These are phyloP conservation scores for Leccinum pseudoinsigne DNA, from an alignment of 1,284 basidiomycete genomes.

Conservation along the genomic window DNA sequence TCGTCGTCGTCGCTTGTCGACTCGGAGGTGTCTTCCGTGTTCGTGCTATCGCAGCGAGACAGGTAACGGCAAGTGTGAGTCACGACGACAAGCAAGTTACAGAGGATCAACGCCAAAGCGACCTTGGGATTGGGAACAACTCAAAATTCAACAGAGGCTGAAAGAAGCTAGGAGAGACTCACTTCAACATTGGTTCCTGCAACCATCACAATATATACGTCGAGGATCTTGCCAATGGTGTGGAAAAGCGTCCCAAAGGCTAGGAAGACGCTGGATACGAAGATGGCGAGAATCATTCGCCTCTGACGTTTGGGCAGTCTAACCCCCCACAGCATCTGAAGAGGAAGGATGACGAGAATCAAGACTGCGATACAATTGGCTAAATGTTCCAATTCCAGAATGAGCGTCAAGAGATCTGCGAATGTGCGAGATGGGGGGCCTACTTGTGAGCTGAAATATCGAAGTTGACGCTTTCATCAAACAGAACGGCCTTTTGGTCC, in stretches of 20 bases:
- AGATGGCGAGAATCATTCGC: constrained; percentile 16
- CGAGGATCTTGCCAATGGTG: constrained; percentile 6
- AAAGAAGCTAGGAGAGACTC: background rate
- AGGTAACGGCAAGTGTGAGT: constrained; percentile 14
- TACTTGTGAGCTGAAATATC: constrained; percentile 6
- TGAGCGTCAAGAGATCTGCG: background rate
- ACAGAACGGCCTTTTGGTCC: background rate
- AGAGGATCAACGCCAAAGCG: constrained; percentile 14
- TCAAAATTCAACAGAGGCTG: background rate
- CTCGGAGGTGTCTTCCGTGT: background rate
- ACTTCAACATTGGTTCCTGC: constrained; percentile 9
- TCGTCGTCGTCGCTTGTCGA: background rate
- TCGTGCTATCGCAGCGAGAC: background rate
- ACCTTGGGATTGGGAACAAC: constrained; percentile 2
- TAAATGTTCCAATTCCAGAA: background rate
- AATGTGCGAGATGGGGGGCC: background rate
- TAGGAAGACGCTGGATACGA: constrained; percentile 13
- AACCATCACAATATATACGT: background rate
- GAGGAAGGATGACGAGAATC: constrained; percentile 14
- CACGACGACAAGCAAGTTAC: constrained; percentile 24
- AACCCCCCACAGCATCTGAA: constrained; percentile 19
- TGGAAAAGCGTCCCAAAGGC: constrained; percentile 12
- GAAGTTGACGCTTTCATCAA: background rate
- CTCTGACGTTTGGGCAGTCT: constrained; percentile 15
- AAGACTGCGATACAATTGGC: constrained; percentile 8